Conservation (phyloP, 208 protist genomes). For the Phytomonas serpens region DNA sequence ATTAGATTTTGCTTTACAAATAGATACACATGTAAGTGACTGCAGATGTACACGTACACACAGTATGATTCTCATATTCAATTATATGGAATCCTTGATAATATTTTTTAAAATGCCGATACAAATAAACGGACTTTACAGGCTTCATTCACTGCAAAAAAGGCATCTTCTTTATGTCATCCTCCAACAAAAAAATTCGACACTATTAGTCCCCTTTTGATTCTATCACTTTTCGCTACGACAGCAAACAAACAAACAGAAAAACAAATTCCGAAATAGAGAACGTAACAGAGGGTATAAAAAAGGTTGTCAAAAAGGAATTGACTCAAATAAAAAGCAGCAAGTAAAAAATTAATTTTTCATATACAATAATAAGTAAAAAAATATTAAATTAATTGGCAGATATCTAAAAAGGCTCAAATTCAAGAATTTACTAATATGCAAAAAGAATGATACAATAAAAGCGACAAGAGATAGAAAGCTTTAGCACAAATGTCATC, state of each 20-base stretch:
- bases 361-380: not conserved
- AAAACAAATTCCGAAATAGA: constrained; percentile 9
- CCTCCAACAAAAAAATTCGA: not conserved
- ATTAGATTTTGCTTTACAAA: not conserved
- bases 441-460: constrained; percentile 3
- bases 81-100: not conserved
- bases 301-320: not conserved
- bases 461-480: constrained; percentile 5
- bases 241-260: constrained; percentile 9
- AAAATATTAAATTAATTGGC: not conserved
- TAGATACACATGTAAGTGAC: not conserved
- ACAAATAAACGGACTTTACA: not conserved
- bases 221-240: not conserved
- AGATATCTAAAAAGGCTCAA: not conserved
- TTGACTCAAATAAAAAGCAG: not conserved
- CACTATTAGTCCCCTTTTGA: not conserved
- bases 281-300: not conserved
- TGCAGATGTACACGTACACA: not conserved
- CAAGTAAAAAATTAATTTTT: not conserved
- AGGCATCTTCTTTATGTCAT: not conserved
- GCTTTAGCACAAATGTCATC: not conserved
- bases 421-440: not conserved
- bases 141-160: not conserved
- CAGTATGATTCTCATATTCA: not conserved
- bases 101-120: not conserved